Evolutionary conservation across 2,329 filamentous ascomycete species (phyloP).

Genomic region (Pyrenophora graminea): DNA sequence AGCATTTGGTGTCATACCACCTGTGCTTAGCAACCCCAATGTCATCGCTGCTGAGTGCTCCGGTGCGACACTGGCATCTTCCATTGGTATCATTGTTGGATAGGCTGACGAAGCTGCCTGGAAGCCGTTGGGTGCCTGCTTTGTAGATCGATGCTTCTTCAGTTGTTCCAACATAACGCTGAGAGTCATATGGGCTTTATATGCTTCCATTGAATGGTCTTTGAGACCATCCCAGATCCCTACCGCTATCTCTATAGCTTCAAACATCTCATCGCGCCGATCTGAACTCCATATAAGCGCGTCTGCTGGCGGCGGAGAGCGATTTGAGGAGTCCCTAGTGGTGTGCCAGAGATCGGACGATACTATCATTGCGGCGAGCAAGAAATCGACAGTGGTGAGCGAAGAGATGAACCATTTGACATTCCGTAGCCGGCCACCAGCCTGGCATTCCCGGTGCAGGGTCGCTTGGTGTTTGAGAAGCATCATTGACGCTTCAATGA

Average conservation of each 20-base stretch:
- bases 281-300: slow-evolving; percentile 53
- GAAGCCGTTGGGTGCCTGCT: slow-evolving; percentile 37
- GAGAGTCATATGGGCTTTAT: slow-evolving; percentile 81
- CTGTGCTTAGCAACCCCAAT: slow-evolving; percentile 68
- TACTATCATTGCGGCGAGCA: slow-evolving; percentile 83
- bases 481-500: slow-evolving; percentile 83
- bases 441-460: slow-evolving; percentile 73
- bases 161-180: slow-evolving; percentile 84
- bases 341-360: slow-evolving; percentile 80
- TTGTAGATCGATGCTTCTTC: slow-evolving; percentile 53
- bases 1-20: slow-evolving; percentile 59
- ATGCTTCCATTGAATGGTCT: slow-evolving; percentile 83
- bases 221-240: slow-evolving; percentile 80
- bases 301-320: slow-evolving; percentile 43
- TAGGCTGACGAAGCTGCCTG: slow-evolving; percentile 37
- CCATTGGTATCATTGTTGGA: slow-evolving; percentile 39
- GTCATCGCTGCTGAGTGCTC: slow-evolving; percentile 71
- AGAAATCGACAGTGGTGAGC: slow-evolving; percentile 80
- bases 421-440: slow-evolving; percentile 70
- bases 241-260: slow-evolving; percentile 70
- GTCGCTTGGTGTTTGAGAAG: slow-evolving; percentile 77
- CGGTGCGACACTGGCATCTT: slow-evolving; percentile 62
- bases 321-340: slow-evolving; percentile 47
- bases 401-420: slow-evolving; percentile 80
- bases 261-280: slow-evolving; percentile 72